Base-by-base conservation (phyloP, 495 filamentous ascomycete species). In the Aspergillus steynii region DNA sequence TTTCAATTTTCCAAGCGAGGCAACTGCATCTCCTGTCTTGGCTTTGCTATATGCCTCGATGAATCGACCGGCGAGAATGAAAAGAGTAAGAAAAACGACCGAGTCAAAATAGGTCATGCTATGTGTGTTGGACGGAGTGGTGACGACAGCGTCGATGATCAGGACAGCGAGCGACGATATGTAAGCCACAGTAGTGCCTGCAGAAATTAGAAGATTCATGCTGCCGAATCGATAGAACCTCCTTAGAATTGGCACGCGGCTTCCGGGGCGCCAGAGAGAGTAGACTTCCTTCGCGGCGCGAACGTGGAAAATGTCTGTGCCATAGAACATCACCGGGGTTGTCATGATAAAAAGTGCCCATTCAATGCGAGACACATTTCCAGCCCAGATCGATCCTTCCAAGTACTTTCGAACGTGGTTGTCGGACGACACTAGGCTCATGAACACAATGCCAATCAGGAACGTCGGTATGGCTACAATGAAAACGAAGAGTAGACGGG, bases 21-120 rank as follows among this genome's bases (percentile, higher is more conserved):
- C 84, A 5, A 98, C 91, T 4, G 93, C 95, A 71, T 97, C 90
- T 2, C 94, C 93, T 0, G 93, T 90, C 69, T 90, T 92, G 1
- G 92, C 87, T 76, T 97, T 97, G 81, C 90, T 96, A 76, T 94
- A 95, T 25, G 92, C 89, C 75, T 98, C 94, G 51, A 97, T 83
- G 53, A 87, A 86, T 15, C 92, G 85, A 53, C 88, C 88, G 55
- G 90, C 82, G 5, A 98, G 85, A 53, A 98, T 85, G 69, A 98
- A 98, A 56, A 97, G 82, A 0, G 95, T 97, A 48, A 98, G 75
- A 61, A 98, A 96, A 1, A 97, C 90, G 2, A 97, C 95, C 2
- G 93, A 91, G 71, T 98, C 95, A 66, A 97, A 98, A 68, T 97
- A 98, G 8, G 88, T 90, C 8, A 86, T 82, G 15, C 77, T 78